These are phyloP conservation scores for Arabidopsis thaliana DNA, from an alignment of 345 rosid species.

Conservation along the genomic window TAIR10.1 NC_003076.8:1528501-1529000, in stretches of 20 bases:
- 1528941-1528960: slow-evolving; percentile 80
- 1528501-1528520: slow-evolving; percentile 52
- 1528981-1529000: slow-evolving; percentile 78
- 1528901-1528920: slow-evolving; percentile 48
- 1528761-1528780: slow-evolving; percentile 42
- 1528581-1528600: slow-evolving; percentile 57
- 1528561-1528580: slow-evolving; percentile 57
- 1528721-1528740: slow-evolving; percentile 45
- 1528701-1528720: slow-evolving; percentile 44
- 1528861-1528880: slow-evolving; percentile 53
- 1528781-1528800: slow-evolving; percentile 51
- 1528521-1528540: slow-evolving; percentile 53
- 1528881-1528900: slow-evolving; percentile 24
- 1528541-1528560: slow-evolving; percentile 62
- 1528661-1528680: slow-evolving; percentile 65
- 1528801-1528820: slow-evolving; percentile 57
- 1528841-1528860: slow-evolving; percentile 45
- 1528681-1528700: slow-evolving; percentile 67
- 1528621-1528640: slow-evolving; percentile 72
- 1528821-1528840: slow-evolving; percentile 50
- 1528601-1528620: slow-evolving; percentile 63
- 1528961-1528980: slow-evolving; percentile 88
- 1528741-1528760: slow-evolving; percentile 47
- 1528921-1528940: slow-evolving; percentile 49
- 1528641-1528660: slow-evolving; percentile 50